Evolutionary conservation across 2,329 filamentous ascomycete genomes (phyloP), one percentile per base, ranked within the genome.

Genomic region (Pyrenochaeta sp.): DNA sequence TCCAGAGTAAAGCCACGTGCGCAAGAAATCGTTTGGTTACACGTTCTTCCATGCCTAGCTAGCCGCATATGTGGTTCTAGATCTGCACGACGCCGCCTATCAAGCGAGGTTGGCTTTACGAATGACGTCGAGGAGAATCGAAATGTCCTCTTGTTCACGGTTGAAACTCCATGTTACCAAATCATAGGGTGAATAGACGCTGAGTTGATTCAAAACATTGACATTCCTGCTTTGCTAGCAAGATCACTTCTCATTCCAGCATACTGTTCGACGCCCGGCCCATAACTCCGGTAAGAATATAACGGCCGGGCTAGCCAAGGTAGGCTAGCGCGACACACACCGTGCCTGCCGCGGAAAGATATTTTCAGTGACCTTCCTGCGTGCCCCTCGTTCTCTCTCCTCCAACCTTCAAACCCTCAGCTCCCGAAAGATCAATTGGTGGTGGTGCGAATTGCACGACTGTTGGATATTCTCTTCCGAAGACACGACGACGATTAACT

Each of bases 361-460:
- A 58, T 56, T 58, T 56, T 58, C 52, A 49, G 32, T 51, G 15
- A 36, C 49, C 35, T 35, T 45, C 32, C 32, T 27, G 23, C 23
- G 23, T 56, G 52, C 56, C 56, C 56, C 56, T 58, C 56, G 56
- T 37, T 56, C 45, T 23, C 40, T 42, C 49, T 48, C 44, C 40
- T 47, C 40, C 55, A 51, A 55, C 56, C 29, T 45, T 47, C 42
- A 42, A 58, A 49, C 52, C 49, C 48, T 45, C 50, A 45, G 40
- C 39, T 50, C 46, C 43, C 54, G 32, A 51, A 52, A 35, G 50
- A 45, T 57, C 58, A 59, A 63, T 63, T 63, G 55, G 55, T 41
- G 58, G 49, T 49, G 30, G 44, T 46, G 51, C 45, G 45, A 45
- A 29, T 54, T 45, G 47, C 33, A 45, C 44, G 46, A 56, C 45